These are phyloP conservation scores for Tuber indicum DNA, from an alignment of 495 filamentous ascomycete species.

Conservation along the genomic window DNA sequence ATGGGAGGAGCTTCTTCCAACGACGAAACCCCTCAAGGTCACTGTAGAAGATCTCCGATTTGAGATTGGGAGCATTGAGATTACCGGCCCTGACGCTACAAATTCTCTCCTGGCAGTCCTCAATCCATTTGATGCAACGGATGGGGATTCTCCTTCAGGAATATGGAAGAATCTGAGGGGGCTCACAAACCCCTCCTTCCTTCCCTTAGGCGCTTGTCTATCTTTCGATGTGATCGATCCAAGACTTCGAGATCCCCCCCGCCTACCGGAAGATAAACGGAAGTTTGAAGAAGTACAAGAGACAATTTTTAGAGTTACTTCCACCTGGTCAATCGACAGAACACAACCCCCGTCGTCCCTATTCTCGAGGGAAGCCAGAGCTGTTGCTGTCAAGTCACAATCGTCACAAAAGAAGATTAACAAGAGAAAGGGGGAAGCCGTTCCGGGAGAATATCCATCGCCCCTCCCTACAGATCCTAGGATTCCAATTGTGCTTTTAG, in stretches of 20 bases:
- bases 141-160: constrained; percentile 47
- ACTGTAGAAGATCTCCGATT: constrained; percentile 85
- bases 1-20: constrained; percentile 67
- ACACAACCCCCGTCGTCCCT: constrained; percentile 52
- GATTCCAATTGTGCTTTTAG: constrained; percentile 70
- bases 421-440: constrained; percentile 63
- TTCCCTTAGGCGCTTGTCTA: constrained; percentile 67
- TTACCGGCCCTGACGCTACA: constrained; percentile 75
- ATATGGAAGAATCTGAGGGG: constrained; percentile 60
- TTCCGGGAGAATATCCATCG: constrained; percentile 59
- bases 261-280: constrained; percentile 37
- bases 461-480: constrained; percentile 61
- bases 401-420: constrained; percentile 82
- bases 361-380: constrained; percentile 62
- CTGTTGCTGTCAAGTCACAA: constrained; percentile 50
- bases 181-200: constrained; percentile 66
- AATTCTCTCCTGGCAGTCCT: constrained; percentile 71
- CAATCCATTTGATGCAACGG: constrained; percentile 46
- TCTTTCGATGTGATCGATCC: constrained; percentile 72
- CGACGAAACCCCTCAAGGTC: constrained; percentile 63
- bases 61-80: constrained; percentile 88
- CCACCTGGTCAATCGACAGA: constrained; percentile 64
- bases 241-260: constrained; percentile 66
- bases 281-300: constrained; percentile 51
- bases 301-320: constrained; percentile 51